Evolutionary conservation across 2,329 filamentous ascomycete species (phyloP).

Genomic region (Cladorrhinum sp.): DNA sequence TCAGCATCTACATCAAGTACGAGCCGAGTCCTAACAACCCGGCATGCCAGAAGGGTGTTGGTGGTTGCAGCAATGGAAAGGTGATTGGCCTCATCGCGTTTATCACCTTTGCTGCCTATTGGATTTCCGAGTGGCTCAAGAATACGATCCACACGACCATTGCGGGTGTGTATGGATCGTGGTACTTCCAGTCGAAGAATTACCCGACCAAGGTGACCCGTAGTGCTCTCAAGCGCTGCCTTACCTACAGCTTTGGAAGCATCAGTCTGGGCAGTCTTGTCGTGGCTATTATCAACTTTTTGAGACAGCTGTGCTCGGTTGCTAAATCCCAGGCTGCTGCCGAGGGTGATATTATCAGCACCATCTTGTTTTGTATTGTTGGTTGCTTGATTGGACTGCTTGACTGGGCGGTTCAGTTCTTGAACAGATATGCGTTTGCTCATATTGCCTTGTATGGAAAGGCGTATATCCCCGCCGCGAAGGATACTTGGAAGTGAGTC

Average conservation of each 20-base stretch:
- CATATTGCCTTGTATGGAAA: slow-evolving; percentile 94
- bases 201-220: slow-evolving; percentile 77
- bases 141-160: slow-evolving; percentile 88
- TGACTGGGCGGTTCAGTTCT: slow-evolving; percentile 81
- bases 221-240: slow-evolving; percentile 74
- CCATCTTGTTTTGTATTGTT: slow-evolving; percentile 69
- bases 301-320: slow-evolving; percentile 79
- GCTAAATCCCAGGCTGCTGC: slow-evolving; percentile 63
- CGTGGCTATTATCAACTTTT: slow-evolving; percentile 80
- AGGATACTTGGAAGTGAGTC: slow-evolving; percentile 74
- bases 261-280: slow-evolving; percentile 83
- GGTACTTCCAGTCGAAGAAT: slow-evolving; percentile 76
- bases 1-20: slow-evolving; percentile 82
- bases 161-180: slow-evolving; percentile 84
- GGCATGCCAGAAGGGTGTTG: slow-evolving; percentile 50
- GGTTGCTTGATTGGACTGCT: slow-evolving; percentile 73
- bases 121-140: slow-evolving; percentile 91
- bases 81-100: slow-evolving; percentile 85
- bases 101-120: slow-evolving; percentile 88
- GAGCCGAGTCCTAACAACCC: slow-evolving; percentile 58
- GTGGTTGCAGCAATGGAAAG: slow-evolving; percentile 68
- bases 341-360: slow-evolving; percentile 65
- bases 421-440: slow-evolving; percentile 90
- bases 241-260: slow-evolving; percentile 90
- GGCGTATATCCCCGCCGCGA: slow-evolving; percentile 78